A percentile compares a stretch with the other conserved stretches of the same genome.
Evolutionary conservation across 139 green algal genomes (phyloP).

Genomic region (Monoraphidium neglectum): DNA sequence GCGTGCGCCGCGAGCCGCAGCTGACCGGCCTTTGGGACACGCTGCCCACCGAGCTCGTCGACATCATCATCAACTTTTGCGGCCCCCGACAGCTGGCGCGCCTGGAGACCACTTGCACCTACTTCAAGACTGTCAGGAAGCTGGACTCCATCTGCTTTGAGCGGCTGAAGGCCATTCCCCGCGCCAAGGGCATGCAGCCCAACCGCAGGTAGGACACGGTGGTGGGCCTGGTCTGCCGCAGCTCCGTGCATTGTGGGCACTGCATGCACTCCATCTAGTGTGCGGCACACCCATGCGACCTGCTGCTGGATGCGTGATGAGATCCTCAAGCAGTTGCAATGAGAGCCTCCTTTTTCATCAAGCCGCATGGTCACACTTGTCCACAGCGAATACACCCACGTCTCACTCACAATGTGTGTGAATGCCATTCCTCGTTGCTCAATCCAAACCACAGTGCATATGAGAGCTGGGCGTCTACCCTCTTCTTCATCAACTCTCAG

Average conservation of each 20-base stretch:
- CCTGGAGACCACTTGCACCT: conserved; percentile 68
- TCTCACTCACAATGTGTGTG: too few species aligned
- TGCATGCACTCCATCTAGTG: too few species aligned
- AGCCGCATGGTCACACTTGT: too few species aligned
- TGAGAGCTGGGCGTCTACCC: neutral
- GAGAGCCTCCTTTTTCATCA: too few species aligned
- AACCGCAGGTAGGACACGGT: conserved; percentile 43
- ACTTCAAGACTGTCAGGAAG: conserved; percentile 57
- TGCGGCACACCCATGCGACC: too few species aligned
- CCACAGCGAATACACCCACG: too few species aligned
- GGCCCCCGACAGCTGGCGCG: conserved; percentile 55
- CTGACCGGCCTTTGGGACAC: conserved; percentile 1
- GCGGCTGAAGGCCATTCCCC: conserved; percentile 55
- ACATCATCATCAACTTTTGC: conserved; percentile 67
- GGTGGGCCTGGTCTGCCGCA: neutral
- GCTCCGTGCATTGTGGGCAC: too few species aligned
- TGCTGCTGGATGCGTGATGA: too few species aligned
- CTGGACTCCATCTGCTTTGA: conserved; percentile 64
- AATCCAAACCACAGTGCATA: neutral
- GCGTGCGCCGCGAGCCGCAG: neutral
- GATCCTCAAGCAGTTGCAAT: too few species aligned
- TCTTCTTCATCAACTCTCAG: conserved; percentile 1
- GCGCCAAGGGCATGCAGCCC: conserved; percentile 68
- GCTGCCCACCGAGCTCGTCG: conserved; percentile 48
- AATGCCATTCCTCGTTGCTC: too few species aligned